Evolutionary conservation across 805 yeast species (phyloP), one percentile per base, ranked within the genome.

Genomic region (Saccharomycopsis oosterbeekiorum): DNA sequence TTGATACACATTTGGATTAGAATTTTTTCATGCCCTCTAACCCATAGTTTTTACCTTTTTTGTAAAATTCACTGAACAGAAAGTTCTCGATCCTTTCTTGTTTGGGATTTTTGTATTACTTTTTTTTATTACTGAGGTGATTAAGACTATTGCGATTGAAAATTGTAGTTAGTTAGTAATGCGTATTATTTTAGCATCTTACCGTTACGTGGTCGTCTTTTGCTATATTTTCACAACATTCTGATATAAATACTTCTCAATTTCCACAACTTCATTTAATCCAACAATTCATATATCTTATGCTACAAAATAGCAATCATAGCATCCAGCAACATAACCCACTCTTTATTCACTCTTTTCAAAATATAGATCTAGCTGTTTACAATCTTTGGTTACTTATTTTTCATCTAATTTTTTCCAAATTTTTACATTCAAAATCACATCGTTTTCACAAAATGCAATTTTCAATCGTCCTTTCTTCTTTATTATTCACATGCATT

Each of bases 381-480:
- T 42, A 4, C 50, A 6, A 6, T 47, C 34, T 37, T 37, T 37
- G 15, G 41, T 37, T 14, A 11, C 9, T 10, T 5, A 37, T 37
- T 37, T 14, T 11, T 37, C 41, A 12, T 10, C 9, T 12, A 47
- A 2, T 47, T 26, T 21, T 47, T 21, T 21, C 21, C 4, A 10
- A 21, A 12, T 47, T 47, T 21, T 11, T 21, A 24, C 14, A 47
- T 26, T 11, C 24, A 21, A 10, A 29, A 29, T 29, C 6, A 29
- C 34, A 29, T 29, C 34, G 6, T 29, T 29, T 6, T 47, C n/a
- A 6, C n/a, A 54, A 34, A 19, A 61, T 61, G 61, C 75, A 74
- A 64, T 75, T 69, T 53, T 74, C 72, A 42, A 73, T 69, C 54
- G 69, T 70, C 62, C 68, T 69, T 57, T 66, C 70, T 63, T 68